These are phyloP conservation scores for Ormosia emarginata DNA, from an alignment of 306 rosid species.

Conservation along the genomic window DNA sequence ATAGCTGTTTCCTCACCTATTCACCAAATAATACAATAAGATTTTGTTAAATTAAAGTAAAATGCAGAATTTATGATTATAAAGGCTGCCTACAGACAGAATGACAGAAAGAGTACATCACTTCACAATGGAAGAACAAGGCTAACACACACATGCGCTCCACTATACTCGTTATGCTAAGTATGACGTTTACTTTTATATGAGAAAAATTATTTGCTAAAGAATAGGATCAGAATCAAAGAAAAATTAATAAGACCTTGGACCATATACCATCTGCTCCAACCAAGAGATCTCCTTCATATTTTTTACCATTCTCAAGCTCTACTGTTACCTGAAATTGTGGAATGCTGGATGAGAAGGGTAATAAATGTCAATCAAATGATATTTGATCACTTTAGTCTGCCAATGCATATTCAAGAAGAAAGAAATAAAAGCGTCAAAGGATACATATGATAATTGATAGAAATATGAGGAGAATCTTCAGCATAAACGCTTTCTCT, in stretches of 20 bases:
- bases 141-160: not conserved
- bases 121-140: not conserved
- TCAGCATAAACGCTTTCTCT: slow-evolving; percentile 13
- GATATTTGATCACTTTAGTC: not conserved
- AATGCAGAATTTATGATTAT: not conserved
- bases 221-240: not conserved
- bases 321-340: slow-evolving; percentile 67
- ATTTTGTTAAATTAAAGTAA: not conserved
- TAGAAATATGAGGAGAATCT: slow-evolving; percentile 4
- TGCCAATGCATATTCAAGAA: slow-evolving; percentile 2
- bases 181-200: not conserved
- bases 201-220: not conserved
- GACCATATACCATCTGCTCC: slow-evolving; percentile 99
- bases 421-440: slow-evolving; percentile 10
- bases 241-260: slow-evolving; percentile 49
- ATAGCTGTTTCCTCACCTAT: slow-evolving; percentile 79
- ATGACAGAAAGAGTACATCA: not conserved
- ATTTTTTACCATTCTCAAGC: slow-evolving; percentile 74
- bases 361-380: slow-evolving; percentile 9
- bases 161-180: not conserved
- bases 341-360: slow-evolving; percentile 31
- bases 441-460: not conserved
- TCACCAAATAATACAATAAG: slow-evolving; percentile 16
- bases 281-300: slow-evolving; percentile 86
- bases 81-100: slow-evolving; percentile 2